Base-by-base conservation (phyloP, 2,329 filamentous ascomycete genomes). In the Cladosporium oxysporum region DNA sequence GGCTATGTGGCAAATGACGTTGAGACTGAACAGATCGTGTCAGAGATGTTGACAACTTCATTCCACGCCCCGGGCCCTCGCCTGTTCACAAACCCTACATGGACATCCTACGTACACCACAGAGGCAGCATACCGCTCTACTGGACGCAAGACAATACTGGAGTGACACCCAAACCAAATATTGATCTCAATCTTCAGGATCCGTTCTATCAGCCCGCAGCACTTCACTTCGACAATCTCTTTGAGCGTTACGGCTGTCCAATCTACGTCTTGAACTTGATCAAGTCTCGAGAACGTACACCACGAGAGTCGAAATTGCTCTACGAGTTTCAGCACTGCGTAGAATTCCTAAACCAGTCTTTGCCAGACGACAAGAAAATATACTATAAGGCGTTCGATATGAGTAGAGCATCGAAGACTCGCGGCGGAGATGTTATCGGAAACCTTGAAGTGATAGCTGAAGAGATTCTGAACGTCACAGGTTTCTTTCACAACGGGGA, bases 1-100 rank as follows among this genome's bases (percentile, higher is more conserved):
- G 94, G 95, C 16, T 96, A 96, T 76, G 95, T 99, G 64, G 96
- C 95, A 62, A 99, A 99, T 75, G 96, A 99, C 78, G 95, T 99
- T 28, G 96, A 99, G 79, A 98, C 95, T 0, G 95, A 99, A 79
- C 95, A 99, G 77, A 97, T 99, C 67, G 93, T 99, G 5, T 95
- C 93, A 0, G 95, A 99, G 76, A 92, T 93, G 72, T 83, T 94
- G 60, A 97, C 93, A 0, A 99, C 95, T 0, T 97, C 95, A 0
- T 97, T 99, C 72, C 95, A 99, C 79, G 90, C 91, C 3, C 92
- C 95, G 5, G 94, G 93, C 0, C 91, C 91, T 3, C 88, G 87
- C 58, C 85, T 97, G 12, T 97, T 92, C 76, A 89, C 92, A 5
- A 98, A 91, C 74, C 92, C 94, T 1, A 90, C 92, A 31, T 97